A percentile compares a stretch with the other conserved stretches of the same genome.
Conservation (phyloP, 2,329 filamentous ascomycete species). For the Claviceps fusiformis region DNA sequence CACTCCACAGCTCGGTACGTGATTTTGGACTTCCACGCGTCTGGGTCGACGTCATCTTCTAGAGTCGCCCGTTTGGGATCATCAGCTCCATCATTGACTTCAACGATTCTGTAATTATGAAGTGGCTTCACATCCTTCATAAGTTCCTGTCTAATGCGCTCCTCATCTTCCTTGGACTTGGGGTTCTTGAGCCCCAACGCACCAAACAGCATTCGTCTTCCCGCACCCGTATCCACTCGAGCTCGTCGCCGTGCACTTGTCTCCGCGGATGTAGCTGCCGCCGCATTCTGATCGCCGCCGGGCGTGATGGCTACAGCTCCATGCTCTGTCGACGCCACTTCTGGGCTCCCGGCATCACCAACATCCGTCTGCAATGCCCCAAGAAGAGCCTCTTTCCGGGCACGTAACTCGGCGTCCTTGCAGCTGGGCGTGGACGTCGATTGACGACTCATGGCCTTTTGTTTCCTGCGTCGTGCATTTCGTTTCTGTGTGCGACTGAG, state of each 20-base stretch:
- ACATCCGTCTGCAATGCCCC: background rate
- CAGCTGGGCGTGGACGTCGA: background rate
- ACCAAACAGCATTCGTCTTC: constrained; percentile 56
- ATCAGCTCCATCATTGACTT: constrained; percentile 5
- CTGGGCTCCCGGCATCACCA: background rate
- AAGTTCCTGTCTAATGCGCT: constrained; percentile 44
- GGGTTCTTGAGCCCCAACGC: constrained; percentile 58
- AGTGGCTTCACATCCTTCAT: constrained; percentile 37
- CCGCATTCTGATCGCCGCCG: background rate
- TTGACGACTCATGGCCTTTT: constrained; percentile 13
- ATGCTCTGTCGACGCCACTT: background rate
- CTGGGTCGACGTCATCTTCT: constrained; percentile 30
- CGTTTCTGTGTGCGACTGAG: constrained; percentile 34
- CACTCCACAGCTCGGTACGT: constrained; percentile 73
- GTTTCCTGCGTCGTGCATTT: constrained; percentile 34
- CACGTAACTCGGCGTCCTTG: constrained; percentile 17
- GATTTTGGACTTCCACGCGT: constrained; percentile 64
- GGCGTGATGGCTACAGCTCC: background rate
- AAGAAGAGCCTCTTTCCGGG: constrained; percentile 28
- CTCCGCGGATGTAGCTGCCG: background rate
- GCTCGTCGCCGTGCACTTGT: background rate
- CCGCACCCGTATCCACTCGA: constrained; percentile 40
- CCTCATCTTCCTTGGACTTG: constrained; percentile 54
- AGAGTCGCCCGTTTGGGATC: constrained; percentile 6
- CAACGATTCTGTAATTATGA: constrained; percentile 20